Conservation (phyloP, 345 rosid species). For the Combretum micranthum region DNA sequence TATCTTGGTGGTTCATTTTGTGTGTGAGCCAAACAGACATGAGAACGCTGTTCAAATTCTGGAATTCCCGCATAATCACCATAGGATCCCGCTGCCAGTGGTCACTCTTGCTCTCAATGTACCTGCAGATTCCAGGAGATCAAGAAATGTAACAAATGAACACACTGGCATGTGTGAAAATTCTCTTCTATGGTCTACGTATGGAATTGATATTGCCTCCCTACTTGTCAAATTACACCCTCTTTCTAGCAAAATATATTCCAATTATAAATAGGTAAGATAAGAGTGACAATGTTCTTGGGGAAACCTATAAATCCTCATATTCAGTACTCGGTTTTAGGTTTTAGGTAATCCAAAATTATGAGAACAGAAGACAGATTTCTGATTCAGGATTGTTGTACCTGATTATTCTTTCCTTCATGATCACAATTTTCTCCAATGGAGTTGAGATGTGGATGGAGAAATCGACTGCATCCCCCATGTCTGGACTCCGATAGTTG, state of each 20-base stretch:
- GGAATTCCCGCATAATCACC: slow-evolving; percentile 25
- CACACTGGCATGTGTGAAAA: too few relatives aligned
- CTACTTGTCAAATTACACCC: too few relatives aligned
- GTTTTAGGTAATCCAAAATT: too few relatives aligned
- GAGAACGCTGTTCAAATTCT: slow-evolving; percentile 41
- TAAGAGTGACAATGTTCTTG: too few relatives aligned
- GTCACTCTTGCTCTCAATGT: slow-evolving; percentile 22
- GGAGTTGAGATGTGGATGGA: slow-evolving; percentile 41
- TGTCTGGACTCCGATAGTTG: slow-evolving; percentile 43
- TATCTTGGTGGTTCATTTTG: slow-evolving; percentile 28
- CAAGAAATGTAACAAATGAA: neutral
- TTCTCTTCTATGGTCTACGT: too few relatives aligned
- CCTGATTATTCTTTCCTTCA: slow-evolving; percentile 32
- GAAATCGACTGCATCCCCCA: slow-evolving; percentile 33
- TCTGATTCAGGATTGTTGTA: slow-evolving; percentile 5
- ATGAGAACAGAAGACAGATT: too few relatives aligned
- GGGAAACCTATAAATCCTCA: too few relatives aligned
- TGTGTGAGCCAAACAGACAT: slow-evolving; percentile 20
- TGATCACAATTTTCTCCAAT: slow-evolving; percentile 25
- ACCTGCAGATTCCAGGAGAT: slow-evolving; percentile 7
- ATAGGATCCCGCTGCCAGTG: slow-evolving; percentile 26
- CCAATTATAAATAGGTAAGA: too few relatives aligned
- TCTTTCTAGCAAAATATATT: too few relatives aligned
- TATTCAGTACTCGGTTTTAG: neutral
- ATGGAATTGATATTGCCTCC: too few relatives aligned